Evolutionary conservation across 1,284 basidiomycete species (phyloP), one percentile per base, ranked within the genome.

Genomic region (Earliella scabrosa): DNA sequence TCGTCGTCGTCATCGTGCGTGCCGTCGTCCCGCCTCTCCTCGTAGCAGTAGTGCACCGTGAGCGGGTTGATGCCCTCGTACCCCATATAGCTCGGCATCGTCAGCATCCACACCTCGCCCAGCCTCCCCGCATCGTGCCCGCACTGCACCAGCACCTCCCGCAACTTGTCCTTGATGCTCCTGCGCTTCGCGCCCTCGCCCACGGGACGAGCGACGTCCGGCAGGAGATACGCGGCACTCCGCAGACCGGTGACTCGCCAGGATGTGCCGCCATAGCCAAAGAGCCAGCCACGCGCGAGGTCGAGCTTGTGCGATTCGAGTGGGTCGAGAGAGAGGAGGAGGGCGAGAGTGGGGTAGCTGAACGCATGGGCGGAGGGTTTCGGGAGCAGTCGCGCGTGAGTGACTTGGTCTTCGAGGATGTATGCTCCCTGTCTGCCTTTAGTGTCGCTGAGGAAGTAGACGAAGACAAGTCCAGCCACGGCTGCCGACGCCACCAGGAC

Each of bases 21-120:
- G 5, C 18, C 18, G n/a, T 10, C 36, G n/a, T 18, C 39, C 2
- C 64, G 68, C 10, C 59, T 57, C 4, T 65, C 54, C 38, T 73
- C 66, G 64, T 92, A 92, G 65, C 85, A 83, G 64, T 85, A 91
- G 69, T 90, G 91, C 21, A 89, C 82, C 0, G 86, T 87, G 48
- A 93, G 72, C 0, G 91, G 90, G 58, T 92, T 92, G 62, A 91
- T 88, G 0, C 87, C 89, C 60, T 88, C 85, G 52, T 81, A 81
- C 0, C 90, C 90, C 26, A 87, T 58, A 49, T 86, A 82, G 46
- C 80, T 83, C 1, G 90, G 90, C 86, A 91, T 91, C 2, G 89
- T 89, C 73, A 90, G 73, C 75, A 90, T 81, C 86, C 87, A 92
- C 0, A 81, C 80, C 56, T 82, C 82, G 2, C 77, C 72, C 24